Evolutionary conservation across 441 rosid genomes (phyloP).

Genomic region (Gossypium gossypioides): DNA sequence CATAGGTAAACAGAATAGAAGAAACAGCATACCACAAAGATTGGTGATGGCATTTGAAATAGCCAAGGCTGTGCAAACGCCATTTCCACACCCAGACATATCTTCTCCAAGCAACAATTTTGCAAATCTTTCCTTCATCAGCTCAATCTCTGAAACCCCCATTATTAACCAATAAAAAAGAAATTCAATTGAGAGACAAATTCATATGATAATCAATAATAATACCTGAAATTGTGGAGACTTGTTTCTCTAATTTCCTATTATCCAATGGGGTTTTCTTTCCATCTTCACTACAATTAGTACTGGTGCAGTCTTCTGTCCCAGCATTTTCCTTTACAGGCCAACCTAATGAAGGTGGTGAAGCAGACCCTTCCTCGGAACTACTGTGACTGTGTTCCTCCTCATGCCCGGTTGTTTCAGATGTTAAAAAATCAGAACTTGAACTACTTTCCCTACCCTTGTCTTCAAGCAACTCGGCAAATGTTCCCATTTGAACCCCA

Average conservation of each 20-base stretch:
- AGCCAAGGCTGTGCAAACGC: slow-evolving; percentile 83
- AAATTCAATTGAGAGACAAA: neutral
- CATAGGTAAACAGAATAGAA: slow-evolving; percentile 6
- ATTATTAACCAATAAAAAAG: slow-evolving; percentile 14
- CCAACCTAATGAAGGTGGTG: slow-evolving; percentile 56
- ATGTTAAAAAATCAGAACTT: slow-evolving; percentile 63
- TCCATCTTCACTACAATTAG: slow-evolving; percentile 23
- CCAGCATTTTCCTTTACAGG: slow-evolving; percentile 29
- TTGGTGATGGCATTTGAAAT: slow-evolving; percentile 95
- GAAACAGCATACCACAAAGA: slow-evolving; percentile 64
- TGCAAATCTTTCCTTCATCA: slow-evolving; percentile 96
- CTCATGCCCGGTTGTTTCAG: slow-evolving; percentile 50
- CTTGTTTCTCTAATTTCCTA: slow-evolving; percentile 36
- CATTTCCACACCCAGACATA: slow-evolving; percentile 98
- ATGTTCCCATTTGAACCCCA: slow-evolving; percentile 27
- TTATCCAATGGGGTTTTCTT: slow-evolving; percentile 30
- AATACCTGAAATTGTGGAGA: slow-evolving; percentile 57
- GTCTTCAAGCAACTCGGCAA: slow-evolving; percentile 40
- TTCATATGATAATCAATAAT: neutral
- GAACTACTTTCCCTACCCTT: slow-evolving; percentile 55
- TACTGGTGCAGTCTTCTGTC: slow-evolving; percentile 31
- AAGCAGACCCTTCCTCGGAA: slow-evolving; percentile 51
- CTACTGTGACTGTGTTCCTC: slow-evolving; percentile 61
- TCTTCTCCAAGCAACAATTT: slow-evolving; percentile 94
- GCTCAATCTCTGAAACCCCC: slow-evolving; percentile 51